Evolutionary conservation across 2,329 filamentous ascomycete genomes (phyloP).

Genomic region (Lojkania enalia): DNA sequence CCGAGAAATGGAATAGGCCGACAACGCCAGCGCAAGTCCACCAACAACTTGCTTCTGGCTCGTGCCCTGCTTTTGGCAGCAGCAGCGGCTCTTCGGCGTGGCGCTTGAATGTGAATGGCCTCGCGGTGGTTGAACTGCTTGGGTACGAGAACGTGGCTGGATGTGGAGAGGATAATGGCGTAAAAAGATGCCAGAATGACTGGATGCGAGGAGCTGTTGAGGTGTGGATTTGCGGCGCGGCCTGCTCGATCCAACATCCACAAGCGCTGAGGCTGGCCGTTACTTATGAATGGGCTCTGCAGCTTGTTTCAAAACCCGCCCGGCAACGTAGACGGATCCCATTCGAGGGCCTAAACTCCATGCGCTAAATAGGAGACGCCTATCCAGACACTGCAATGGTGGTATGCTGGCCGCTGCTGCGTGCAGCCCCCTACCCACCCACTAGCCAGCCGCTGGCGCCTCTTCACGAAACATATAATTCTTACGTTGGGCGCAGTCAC

Average conservation of each 20-base stretch:
- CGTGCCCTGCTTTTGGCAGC: constrained; percentile 1
- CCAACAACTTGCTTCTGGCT: constrained; percentile 4
- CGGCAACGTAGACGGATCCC: constrained; percentile 26
- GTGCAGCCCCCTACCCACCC: too few relatives aligned
- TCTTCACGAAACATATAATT: constrained; percentile 8
- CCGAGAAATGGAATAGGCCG: constrained; percentile 26
- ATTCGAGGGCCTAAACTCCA: constrained; percentile 29
- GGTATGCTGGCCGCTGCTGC: constrained; percentile 17
- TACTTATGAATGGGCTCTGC: constrained; percentile 29
- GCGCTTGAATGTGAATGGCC: constrained; percentile 2
- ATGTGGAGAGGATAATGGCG: background rate
- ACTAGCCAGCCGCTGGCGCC: constrained; percentile 8
- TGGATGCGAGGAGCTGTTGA: constrained; percentile 18
- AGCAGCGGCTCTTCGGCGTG: constrained; percentile 6
- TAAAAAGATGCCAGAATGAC: constrained; percentile 10
- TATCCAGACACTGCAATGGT: constrained; percentile 2
- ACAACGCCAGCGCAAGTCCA: constrained; percentile 12
- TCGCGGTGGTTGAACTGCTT: background rate
- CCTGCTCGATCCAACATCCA: constrained; percentile 7
- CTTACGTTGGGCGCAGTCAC: constrained; percentile 17
- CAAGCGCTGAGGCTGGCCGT: constrained; percentile 35
- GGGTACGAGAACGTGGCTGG: background rate
- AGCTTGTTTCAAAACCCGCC: constrained; percentile 34
- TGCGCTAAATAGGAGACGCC: constrained; percentile 14
- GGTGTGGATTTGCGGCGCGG: background rate